Base-by-base conservation (phyloP, 306 rosid genomes). In the Dryas alaskensis region DNA sequence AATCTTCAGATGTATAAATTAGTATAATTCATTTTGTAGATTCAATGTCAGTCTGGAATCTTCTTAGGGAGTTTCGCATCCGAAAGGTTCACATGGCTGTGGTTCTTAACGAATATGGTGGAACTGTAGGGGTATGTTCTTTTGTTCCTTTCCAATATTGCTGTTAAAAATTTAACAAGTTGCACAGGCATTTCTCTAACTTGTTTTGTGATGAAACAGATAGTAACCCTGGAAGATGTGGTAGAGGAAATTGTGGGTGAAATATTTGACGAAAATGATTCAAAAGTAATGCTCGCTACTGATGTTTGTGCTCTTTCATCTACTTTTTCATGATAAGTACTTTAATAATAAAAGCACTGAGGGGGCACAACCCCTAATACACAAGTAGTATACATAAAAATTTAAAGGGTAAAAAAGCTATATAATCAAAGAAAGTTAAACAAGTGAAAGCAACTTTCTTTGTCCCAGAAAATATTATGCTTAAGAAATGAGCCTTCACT, bases 21-120 rank as follows among this genome's bases (percentile, higher is more conserved):
- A 65, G 78, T 79, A 51, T 79, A 53, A 68, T 42, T 60, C 70
- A 45, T 83, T 78, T 72, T 92, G 84, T 90, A 95, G 98, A 95
- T 95, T 92, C 98, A 73, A 95, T 95, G 99, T 95, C 93, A 39
- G 98, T 95, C 62, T 95, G 99, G 99, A 92, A 95, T 89, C 99
- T 95, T 87, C 98, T 95, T 69, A 86, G 99, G 80, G 99, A 95
- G 87, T 95, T 95, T 62, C 90, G 98, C 79, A 92, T 95, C 82
- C 86, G 97, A 81, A 92, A 95, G 78, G 99, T 95, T 83, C 99
- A 95, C 98, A 95, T 95, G 98, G 98, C 99, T 25, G 97, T 95
- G 62, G 98, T 95, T 77, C 97, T 90, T 72, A 95, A 95, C 1
- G 99, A 95, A 86, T 95, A 95, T 43, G 99, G 99, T 66, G 99